Evolutionary conservation across 805 yeast species (phyloP).

Genomic region (Lipomyces yamadae): DNA sequence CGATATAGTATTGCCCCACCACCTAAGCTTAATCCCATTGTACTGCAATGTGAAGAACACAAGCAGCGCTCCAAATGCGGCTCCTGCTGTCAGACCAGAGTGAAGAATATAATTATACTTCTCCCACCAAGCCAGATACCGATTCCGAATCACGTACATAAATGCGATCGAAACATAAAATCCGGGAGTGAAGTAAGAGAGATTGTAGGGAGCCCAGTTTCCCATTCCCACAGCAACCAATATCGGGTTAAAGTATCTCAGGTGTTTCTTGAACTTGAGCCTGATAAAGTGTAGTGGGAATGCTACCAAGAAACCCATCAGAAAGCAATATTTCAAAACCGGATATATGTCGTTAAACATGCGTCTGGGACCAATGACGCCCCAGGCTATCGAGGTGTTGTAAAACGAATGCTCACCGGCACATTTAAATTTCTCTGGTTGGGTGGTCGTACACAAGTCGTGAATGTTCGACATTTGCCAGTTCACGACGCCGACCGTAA

Average conservation of each 20-base stretch:
- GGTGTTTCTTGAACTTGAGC: constrained; percentile 8
- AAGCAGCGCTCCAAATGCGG: constrained; percentile 63
- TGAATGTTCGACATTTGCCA: constrained; percentile 8
- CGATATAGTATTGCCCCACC: constrained; percentile 62
- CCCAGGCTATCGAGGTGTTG: constrained; percentile 19
- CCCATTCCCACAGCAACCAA: constrained; percentile 9
- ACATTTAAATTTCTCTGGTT: constrained; percentile 18
- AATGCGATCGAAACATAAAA: constrained; percentile 53
- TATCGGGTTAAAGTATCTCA: constrained; percentile 8
- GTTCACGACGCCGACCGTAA: constrained; percentile 19
- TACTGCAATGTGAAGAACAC: constrained; percentile 56
- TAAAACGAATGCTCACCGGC: constrained; percentile 12
- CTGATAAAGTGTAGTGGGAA: constrained; percentile 21
- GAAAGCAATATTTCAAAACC: constrained; percentile 25
- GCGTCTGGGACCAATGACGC: constrained; percentile 19
- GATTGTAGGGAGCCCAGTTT: constrained; percentile 25
- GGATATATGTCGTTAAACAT: constrained; percentile 23
- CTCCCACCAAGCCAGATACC: constrained; percentile 72
- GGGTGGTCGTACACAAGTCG: constrained; percentile 21
- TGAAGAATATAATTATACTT: constrained; percentile 70
- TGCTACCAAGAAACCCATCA: constrained; percentile 30
- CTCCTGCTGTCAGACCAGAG: constrained; percentile 68
- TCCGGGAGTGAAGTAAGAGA: constrained; percentile 20
- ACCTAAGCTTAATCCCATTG: constrained; percentile 42
- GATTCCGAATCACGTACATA: constrained; percentile 59